phyloP scores from a whole-genome alignment of 352 stramenopile species.

The Phytopythium ostracodes region DNA sequence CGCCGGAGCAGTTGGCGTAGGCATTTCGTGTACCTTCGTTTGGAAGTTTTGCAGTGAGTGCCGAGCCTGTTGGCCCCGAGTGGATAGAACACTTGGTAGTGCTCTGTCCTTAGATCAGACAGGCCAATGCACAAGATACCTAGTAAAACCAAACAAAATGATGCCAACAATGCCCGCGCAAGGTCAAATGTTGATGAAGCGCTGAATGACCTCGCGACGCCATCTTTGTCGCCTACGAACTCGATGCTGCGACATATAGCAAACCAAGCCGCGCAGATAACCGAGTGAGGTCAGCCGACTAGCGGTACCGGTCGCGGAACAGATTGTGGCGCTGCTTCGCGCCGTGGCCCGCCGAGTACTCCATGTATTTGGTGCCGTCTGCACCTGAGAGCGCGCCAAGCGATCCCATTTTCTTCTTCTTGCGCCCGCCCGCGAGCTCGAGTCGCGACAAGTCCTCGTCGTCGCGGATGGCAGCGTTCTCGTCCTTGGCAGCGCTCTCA shows the following conservation, averaged over 20 bases:
- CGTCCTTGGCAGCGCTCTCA: conserved; percentile 75
- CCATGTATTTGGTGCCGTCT: conserved; percentile 82
- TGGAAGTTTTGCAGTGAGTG: no score
- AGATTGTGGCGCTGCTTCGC: conserved; percentile 86
- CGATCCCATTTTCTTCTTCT: conserved; percentile 77
- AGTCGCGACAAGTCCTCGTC: conserved; percentile 79
- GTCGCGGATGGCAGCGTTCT: conserved; percentile 79
- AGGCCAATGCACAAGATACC: no score
- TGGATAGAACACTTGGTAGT: not conserved
- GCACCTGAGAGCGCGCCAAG: conserved; percentile 75
- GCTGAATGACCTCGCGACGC: no score
- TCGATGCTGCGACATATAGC: no score
- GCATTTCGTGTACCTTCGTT: not conserved
- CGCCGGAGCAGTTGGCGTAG: not conserved
- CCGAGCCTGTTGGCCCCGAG: not conserved
- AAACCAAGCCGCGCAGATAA: no score
- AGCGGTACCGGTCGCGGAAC: conserved; percentile 81
- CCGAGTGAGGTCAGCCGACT: conserved; percentile 7
- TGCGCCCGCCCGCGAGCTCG: conserved; percentile 51
- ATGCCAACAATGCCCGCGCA: no score
- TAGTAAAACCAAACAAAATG: no score
- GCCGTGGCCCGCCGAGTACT: conserved; percentile 78
- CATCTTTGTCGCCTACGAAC: no score
- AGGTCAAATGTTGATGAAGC: no score
- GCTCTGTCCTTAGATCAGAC: no score